These are phyloP conservation scores for Ogataea paradorogensis DNA, from an alignment of 805 yeast genomes.

Conservation along the genomic window DNA sequence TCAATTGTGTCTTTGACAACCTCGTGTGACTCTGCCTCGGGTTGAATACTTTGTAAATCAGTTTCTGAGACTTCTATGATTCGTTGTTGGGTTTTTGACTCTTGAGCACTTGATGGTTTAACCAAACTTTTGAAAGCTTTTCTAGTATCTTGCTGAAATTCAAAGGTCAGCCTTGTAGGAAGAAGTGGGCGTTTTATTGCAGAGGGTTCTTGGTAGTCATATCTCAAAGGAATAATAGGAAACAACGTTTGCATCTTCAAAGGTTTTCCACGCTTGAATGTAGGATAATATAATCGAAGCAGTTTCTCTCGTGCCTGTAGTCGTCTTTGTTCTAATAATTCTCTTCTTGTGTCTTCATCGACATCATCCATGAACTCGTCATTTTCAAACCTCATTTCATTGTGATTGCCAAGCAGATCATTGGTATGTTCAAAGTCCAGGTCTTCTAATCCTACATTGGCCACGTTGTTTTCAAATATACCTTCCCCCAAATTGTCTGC, in stretches of 20 bases:
- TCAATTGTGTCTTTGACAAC: conserved; percentile 30
- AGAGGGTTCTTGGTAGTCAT: conserved; percentile 51
- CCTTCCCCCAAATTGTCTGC: conserved; percentile 28
- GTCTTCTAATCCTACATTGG: conserved; percentile 32
- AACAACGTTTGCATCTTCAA: conserved; percentile 66
- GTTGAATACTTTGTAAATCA: conserved; percentile 26
- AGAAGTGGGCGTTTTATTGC: conserved; percentile 42
- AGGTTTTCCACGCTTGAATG: conserved; percentile 52
- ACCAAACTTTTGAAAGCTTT: conserved; percentile 42
- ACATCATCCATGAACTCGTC: conserved; percentile 20
- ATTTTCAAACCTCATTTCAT: conserved; percentile 19
- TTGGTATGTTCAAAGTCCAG: conserved; percentile 30
- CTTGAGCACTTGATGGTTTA: conserved; percentile 13
- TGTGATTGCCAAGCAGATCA: conserved; percentile 23
- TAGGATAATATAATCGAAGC: conserved; percentile 56
- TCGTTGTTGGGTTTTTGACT: conserved; percentile 19
- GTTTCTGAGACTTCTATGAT: conserved; percentile 27
- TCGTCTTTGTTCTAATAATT: conserved; percentile 31
- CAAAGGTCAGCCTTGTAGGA: conserved; percentile 60
- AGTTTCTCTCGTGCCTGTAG: conserved; percentile 28
- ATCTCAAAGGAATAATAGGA: conserved; percentile 53
- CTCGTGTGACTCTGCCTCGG: conserved; percentile 14
- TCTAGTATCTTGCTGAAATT: conserved; percentile 60
- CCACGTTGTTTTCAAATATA: conserved; percentile 33
- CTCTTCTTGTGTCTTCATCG: conserved; percentile 13